phyloP scores from a whole-genome alignment of 805 yeast species.

The Schwanniomyces sp. region DNA sequence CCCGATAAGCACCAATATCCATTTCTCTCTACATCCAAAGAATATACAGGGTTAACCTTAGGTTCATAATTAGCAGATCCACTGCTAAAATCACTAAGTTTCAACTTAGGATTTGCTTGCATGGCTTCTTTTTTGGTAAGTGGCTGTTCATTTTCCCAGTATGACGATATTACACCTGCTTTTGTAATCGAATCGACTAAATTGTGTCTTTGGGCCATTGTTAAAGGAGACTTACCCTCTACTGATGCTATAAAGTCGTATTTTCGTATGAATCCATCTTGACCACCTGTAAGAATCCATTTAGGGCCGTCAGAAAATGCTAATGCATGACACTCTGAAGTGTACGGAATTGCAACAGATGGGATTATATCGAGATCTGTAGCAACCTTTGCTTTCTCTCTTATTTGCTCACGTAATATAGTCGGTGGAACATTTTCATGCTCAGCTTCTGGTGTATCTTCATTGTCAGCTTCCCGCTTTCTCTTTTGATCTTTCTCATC shows the following conservation, averaged over 20 bases:
- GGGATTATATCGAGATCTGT: constrained; percentile 73
- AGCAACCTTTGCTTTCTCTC: constrained; percentile 49
- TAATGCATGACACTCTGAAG: constrained; percentile 73
- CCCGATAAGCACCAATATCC: constrained; percentile 87
- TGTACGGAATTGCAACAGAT: constrained; percentile 82
- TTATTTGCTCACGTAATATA: constrained; percentile 21
- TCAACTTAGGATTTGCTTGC: constrained; percentile 35
- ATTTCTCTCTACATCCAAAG: constrained; percentile 80
- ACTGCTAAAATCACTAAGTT: constrained; percentile 31
- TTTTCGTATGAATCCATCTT: constrained; percentile 89
- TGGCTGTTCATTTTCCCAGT: constrained; percentile 98
- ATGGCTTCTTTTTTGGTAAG: constrained; percentile 41
- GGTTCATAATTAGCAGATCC: constrained; percentile 54
- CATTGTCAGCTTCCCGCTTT: background rate
- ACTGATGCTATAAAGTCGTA: constrained; percentile 84
- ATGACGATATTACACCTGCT: constrained; percentile 79
- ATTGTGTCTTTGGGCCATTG: constrained; percentile 88
- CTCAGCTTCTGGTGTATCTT: background rate
- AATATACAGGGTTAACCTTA: constrained; percentile 77
- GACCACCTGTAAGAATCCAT: constrained; percentile 93
- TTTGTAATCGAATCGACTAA: constrained; percentile 81
- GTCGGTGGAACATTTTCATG: background rate
- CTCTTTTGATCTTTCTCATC: background rate
- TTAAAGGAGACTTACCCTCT: constrained; percentile 82
- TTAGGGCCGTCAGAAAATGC: constrained; percentile 78